Percentiles rank a stretch among this genome's conserved stretches.
phyloP scores from a whole-genome alignment of 2,329 filamentous ascomycete species.

The Davidsoniella virescens region DNA sequence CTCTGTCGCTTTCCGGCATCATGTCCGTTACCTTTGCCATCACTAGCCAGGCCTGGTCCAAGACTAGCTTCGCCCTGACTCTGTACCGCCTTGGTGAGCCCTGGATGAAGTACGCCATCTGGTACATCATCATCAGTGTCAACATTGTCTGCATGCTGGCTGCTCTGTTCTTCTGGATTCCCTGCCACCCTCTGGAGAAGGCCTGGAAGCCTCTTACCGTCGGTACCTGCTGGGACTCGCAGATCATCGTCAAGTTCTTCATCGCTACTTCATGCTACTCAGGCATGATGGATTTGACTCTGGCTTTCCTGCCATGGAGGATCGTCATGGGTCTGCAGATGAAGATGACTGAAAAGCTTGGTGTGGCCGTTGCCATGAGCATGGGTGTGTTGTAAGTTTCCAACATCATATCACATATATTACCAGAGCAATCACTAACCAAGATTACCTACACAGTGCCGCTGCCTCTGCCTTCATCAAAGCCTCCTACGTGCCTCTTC shows the following conservation, averaged over 20 bases:
- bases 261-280: constrained; percentile 12
- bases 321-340: constrained; percentile 18
- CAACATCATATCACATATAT: not conserved
- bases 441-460: not conserved
- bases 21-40: constrained; percentile 8
- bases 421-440: constrained; percentile 1
- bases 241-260: constrained; percentile 8
- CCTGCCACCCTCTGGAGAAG: constrained; percentile 17
- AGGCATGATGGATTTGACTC: constrained; percentile 14
- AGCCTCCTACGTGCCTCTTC: not conserved
- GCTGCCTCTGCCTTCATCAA: constrained; percentile 9
- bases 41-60: constrained; percentile 13
- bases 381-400: constrained; percentile 17
- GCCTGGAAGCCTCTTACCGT: constrained; percentile 14
- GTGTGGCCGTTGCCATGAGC: constrained; percentile 17
- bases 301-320: constrained; percentile 17
- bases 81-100: constrained; percentile 17
- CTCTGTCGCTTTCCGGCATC: constrained; percentile 5
- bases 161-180: constrained; percentile 17
- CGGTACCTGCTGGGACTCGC: constrained; percentile 17
- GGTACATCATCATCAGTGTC: constrained; percentile 17
- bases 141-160: constrained; percentile 16
- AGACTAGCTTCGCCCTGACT: constrained; percentile 19
- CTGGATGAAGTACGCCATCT: constrained; percentile 17
- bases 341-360: constrained; percentile 17